Conservation (phyloP, 148 eudicot species). For the Chenopodium formosanum region DNA sequence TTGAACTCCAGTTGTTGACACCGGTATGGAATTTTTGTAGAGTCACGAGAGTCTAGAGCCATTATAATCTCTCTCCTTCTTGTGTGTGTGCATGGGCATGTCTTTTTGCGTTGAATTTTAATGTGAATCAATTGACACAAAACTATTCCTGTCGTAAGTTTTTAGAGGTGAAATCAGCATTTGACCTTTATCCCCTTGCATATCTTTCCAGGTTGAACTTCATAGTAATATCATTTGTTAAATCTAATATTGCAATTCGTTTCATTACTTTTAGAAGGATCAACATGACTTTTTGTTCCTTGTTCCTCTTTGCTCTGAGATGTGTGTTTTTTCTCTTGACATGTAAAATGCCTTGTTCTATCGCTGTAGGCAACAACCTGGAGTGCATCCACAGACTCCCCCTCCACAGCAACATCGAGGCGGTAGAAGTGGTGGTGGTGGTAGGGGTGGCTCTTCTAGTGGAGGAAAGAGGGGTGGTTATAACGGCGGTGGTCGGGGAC, state of each 20-base stretch:
- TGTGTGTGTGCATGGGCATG: too few relatives aligned
- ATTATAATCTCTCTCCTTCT: too few relatives aligned
- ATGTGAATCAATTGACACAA: background rate
- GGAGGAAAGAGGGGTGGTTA: slow-evolving; percentile 62
- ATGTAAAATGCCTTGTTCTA: slow-evolving; percentile 8
- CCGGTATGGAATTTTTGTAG: too few relatives aligned
- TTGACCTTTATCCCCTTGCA: background rate
- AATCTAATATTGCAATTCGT: background rate
- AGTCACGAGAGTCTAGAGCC: too few relatives aligned
- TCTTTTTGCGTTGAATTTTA: too few relatives aligned
- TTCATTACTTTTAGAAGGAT: background rate
- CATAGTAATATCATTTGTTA: background rate
- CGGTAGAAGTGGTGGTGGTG: slow-evolving; percentile 45
- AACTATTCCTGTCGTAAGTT: background rate
- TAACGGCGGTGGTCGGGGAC: slow-evolving; percentile 53
- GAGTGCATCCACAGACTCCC: slow-evolving; percentile 49
- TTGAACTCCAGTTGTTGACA: too few relatives aligned
- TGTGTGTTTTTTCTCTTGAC: background rate
- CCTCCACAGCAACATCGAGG: slow-evolving; percentile 59
- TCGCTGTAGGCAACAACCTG: slow-evolving; percentile 78
- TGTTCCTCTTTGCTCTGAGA: background rate
- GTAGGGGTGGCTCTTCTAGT: slow-evolving; percentile 46
- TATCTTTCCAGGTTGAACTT: background rate
- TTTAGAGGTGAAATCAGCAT: background rate
- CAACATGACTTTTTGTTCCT: background rate